Conservation (phyloP, 2,329 filamentous ascomycete species). For the Cladophialophora bantiana region DNA sequence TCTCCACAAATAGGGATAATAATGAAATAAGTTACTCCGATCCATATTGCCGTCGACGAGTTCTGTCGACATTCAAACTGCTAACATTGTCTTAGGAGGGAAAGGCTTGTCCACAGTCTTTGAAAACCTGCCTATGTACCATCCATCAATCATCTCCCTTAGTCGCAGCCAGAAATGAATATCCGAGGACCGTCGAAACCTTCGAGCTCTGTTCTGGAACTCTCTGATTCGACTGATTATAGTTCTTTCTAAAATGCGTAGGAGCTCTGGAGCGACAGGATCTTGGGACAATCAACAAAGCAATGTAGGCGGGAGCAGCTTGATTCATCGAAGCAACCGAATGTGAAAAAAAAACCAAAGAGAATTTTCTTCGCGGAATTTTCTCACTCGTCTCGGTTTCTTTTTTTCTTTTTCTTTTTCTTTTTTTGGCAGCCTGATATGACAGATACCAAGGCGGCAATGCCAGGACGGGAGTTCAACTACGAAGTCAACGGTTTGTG, state of each 20-base stretch:
- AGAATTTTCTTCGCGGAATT: not conserved
- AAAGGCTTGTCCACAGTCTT: not conserved
- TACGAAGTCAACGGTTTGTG: not conserved
- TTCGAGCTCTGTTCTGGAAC: not conserved
- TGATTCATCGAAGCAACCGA: not conserved
- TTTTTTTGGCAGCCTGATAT: not conserved
- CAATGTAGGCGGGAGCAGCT: not conserved
- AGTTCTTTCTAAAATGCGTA: not conserved
- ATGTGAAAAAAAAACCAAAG: not conserved
- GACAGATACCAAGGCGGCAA: not conserved
- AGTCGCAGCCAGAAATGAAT: not conserved
- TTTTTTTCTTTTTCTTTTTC: too few species aligned
- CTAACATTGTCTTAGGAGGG: not conserved
- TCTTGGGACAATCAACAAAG: not conserved
- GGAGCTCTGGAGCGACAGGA: not conserved
- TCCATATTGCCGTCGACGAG: not conserved
- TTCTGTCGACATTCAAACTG: slow-evolving; percentile 1
- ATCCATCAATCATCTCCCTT: not conserved
- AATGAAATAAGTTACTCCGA: not conserved
- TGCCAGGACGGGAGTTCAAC: not conserved
- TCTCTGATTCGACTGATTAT: not conserved
- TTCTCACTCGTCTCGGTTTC: not conserved
- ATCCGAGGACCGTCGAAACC: not conserved
- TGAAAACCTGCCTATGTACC: not conserved
- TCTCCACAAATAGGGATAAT: not conserved